Percentiles rank a stretch among this genome's conserved stretches.
Conservation (phyloP, 192 early-diverging fungal species). For the Gigaspora rosea region DNA sequence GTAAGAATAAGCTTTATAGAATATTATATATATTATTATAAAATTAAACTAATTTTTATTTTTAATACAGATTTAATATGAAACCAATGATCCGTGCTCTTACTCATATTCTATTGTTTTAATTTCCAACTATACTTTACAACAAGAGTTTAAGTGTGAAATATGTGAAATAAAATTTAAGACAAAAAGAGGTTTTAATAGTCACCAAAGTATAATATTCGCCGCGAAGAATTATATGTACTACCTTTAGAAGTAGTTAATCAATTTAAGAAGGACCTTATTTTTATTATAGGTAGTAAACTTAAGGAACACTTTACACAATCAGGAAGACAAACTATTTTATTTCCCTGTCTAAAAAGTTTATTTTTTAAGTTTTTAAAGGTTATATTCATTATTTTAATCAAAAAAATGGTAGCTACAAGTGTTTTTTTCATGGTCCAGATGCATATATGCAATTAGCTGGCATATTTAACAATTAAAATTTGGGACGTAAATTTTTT, state of each 20-base stretch:
- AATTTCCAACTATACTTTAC: background rate
- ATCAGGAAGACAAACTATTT: background rate
- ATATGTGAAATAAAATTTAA: background rate
- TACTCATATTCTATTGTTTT: no score
- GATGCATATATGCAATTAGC: background rate
- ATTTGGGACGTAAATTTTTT: no score
- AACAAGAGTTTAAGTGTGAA: background rate
- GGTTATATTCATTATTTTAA: background rate
- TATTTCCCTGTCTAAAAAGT: background rate
- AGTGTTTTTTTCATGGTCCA: background rate
- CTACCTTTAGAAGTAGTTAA: background rate
- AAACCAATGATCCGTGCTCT: no score
- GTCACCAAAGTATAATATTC: background rate
- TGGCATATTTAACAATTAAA: no score
- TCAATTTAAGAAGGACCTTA: background rate
- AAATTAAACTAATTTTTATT: no score
- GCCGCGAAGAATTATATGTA: background rate
- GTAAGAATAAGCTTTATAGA: no score
- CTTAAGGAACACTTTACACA: background rate
- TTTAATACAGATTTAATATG: no score
- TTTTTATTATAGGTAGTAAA: slow-evolving; percentile 1
- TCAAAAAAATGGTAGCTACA: background rate
- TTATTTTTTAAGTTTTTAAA: background rate
- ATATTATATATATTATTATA: no score
- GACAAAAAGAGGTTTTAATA: background rate